Conservation (phyloP, 2,329 filamentous ascomycete species). For the Bipolaris cookei region DNA sequence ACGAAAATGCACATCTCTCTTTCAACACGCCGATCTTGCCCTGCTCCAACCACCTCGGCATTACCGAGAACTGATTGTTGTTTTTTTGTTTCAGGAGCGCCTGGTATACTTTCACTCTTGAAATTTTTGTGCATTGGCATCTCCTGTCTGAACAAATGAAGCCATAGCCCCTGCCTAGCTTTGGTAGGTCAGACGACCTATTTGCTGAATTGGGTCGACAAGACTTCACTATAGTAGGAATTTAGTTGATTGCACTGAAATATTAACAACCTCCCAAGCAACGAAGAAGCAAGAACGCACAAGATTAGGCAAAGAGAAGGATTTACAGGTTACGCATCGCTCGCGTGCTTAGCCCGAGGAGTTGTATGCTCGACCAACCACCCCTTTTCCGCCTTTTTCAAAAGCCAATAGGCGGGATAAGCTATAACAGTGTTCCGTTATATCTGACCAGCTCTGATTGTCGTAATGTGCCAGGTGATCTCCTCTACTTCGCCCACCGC, state of each 20-base stretch:
- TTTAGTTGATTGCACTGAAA: background rate
- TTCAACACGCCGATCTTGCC: conserved; percentile 50
- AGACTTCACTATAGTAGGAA: conserved; percentile 57
- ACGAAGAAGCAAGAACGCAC: background rate
- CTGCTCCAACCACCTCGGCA: conserved; percentile 53
- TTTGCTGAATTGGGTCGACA: conserved; percentile 59
- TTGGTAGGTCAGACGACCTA: conserved; percentile 61
- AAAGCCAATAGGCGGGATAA: conserved; percentile 66
- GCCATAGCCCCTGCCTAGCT: conserved; percentile 66
- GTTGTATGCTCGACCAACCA: conserved; percentile 68
- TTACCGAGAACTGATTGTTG: conserved; percentile 60
- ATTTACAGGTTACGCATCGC: conserved; percentile 62
- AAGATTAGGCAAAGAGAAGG: conserved; percentile 13
- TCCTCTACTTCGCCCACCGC: conserved; percentile 56
- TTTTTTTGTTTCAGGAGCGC: conserved; percentile 54
- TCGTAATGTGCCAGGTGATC: conserved; percentile 59
- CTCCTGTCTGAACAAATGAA: conserved; percentile 65
- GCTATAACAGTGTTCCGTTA: conserved; percentile 65
- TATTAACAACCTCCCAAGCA: conserved; percentile 1
- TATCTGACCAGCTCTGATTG: conserved; percentile 61
- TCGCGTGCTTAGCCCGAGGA: conserved; percentile 63
- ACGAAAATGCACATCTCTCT: conserved; percentile 63
- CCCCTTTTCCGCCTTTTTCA: conserved; percentile 53
- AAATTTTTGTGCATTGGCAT: conserved; percentile 66
- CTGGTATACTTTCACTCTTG: conserved; percentile 53